Evolutionary conservation across 2,329 filamentous ascomycete genomes (phyloP), one percentile per base, ranked within the genome.

Genomic region (Thermoascus crustaceus): DNA sequence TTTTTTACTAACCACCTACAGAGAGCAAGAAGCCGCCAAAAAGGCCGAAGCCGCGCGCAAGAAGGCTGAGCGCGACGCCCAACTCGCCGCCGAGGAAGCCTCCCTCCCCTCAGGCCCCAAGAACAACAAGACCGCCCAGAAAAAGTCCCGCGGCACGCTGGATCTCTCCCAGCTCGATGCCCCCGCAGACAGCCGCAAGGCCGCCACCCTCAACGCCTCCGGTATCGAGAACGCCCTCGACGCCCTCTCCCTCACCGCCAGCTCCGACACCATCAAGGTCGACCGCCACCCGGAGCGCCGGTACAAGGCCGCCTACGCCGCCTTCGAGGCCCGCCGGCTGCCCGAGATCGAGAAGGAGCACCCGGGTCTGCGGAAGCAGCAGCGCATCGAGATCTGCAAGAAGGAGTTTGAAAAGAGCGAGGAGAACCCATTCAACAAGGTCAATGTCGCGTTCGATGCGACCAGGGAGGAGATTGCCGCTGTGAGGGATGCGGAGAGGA

Each of bases 381-480:
- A 95, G 73, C 82, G 84, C 63, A 80, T 88, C 52, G 83, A 89
- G 44, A 72, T 80, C 54, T 84, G 94, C 47, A 66, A 76, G 43
- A 93, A 94, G 71, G 91, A 96, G 67, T 98, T 96, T 60, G 83
- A 94, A 63, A 93, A 86, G 71, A 84, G 83, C 53, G 81, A 85
- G 1, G 89, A 96, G 51, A 98, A 98, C 61, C 91, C 91, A 9
- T 91, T 94, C 67, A 94, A 94, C 66, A 85, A 94, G 66, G 79
- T 81, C 10, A 76, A 69, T 34, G 84, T 78, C 2, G 61, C 70
- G 3, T 93, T 86, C 64, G 85, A 98, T 61, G 76, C 85, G 35
- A 75, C 73, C 14, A 82, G 76, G 62, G 85, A 86, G 3, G 89
- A 98, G 52, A 52, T 94, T 29, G 70, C 70, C 32, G 71, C 75